Percentiles rank a stretch among this genome's conserved stretches.
Conservation (phyloP, 2,329 filamentous ascomycete genomes). For the Cladosporium phlei region DNA sequence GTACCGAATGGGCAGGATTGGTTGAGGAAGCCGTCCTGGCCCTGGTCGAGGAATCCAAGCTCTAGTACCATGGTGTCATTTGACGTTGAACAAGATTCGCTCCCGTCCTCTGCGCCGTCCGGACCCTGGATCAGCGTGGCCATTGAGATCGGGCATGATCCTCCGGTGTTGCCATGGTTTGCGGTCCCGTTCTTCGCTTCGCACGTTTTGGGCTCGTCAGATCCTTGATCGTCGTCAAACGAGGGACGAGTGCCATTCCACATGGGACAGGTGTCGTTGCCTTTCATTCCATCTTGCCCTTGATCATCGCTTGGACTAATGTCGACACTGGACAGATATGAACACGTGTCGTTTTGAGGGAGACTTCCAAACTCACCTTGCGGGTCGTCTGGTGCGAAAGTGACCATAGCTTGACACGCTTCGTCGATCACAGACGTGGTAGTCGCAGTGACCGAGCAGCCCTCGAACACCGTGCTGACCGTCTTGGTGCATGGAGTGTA, state of each 20-base stretch:
- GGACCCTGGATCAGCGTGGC: conserved; percentile 6
- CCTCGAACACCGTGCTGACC: conserved; percentile 5
- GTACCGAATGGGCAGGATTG: not conserved
- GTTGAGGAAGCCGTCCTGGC: not conserved
- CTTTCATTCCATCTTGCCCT: not conserved
- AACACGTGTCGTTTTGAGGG: conserved; percentile 1
- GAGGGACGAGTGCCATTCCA: conserved; percentile 1
- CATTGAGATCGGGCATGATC: conserved; percentile 1
- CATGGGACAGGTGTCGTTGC: conserved; percentile 4
- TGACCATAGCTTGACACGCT: conserved; percentile 4
- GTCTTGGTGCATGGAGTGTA: conserved; percentile 11
- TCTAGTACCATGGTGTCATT: not conserved
- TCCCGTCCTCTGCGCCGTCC: conserved; percentile 11
- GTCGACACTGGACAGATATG: not conserved
- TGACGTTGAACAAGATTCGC: not conserved
- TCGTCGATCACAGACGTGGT: conserved; percentile 6
- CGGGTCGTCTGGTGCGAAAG: conserved; percentile 1
- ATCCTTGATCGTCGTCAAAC: conserved; percentile 10
- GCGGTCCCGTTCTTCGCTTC: not conserved
- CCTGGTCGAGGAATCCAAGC: not conserved
- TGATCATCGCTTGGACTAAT: conserved; percentile 4
- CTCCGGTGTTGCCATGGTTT: not conserved
- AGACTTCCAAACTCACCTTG: conserved; percentile 7
- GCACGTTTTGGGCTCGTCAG: not conserved
- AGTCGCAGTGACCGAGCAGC: conserved; percentile 7